phyloP scores from a whole-genome alignment of 2,329 filamentous ascomycete species.

The Lasiodiplodia sp. region DNA sequence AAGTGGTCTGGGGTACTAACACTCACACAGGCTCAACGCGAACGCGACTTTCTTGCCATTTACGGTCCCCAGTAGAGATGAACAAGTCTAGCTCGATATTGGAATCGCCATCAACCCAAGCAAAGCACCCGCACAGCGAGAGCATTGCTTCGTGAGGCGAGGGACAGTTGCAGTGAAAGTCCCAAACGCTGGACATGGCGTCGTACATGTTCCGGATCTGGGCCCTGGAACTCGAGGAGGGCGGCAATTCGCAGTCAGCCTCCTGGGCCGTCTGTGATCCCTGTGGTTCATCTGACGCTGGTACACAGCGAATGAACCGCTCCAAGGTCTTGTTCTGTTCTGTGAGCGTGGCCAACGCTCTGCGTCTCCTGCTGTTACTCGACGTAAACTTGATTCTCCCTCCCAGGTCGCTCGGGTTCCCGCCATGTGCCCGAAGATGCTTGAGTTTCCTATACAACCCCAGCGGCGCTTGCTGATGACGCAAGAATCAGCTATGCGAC shows the following conservation, averaged over 20 bases:
- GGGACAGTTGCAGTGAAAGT: neutral
- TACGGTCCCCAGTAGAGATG: neutral
- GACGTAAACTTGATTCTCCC: neutral
- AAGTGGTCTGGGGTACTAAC: too few species aligned
- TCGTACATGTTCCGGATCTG: neutral
- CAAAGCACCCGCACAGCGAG: neutral
- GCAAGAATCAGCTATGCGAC: neutral
- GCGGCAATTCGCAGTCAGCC: neutral
- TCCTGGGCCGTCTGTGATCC: neutral
- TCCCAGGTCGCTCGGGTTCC: neutral
- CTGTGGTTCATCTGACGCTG: neutral
- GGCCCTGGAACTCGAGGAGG: neutral
- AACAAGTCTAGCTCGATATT: neutral
- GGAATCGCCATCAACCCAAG: neutral
- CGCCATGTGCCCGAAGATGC: neutral
- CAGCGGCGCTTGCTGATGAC: neutral
- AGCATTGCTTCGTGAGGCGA: constrained; percentile 2
- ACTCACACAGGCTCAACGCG: neutral
- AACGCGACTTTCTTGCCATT: neutral
- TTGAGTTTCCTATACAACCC: neutral
- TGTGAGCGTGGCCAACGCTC: neutral
- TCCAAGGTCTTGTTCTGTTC: neutral
- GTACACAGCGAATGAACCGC: neutral
- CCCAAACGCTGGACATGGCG: neutral
- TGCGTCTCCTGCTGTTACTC: neutral